A percentile compares a stretch with the other conserved stretches of the same genome.
Conservation (phyloP, 176 grass and related monocot species). For the Cocos nucifera region DNA sequence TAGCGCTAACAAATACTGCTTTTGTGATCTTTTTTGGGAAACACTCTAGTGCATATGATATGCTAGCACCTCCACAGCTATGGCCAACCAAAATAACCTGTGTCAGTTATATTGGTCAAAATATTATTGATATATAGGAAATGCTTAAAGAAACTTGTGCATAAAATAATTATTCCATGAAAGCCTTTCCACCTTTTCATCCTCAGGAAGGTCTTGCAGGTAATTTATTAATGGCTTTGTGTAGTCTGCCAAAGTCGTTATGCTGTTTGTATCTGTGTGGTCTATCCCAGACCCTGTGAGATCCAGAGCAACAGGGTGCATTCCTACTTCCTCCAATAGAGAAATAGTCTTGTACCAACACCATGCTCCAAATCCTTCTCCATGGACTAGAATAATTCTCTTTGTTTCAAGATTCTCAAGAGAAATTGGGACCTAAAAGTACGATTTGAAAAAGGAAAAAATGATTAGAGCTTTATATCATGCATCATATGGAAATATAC, state of each 20-base stretch:
- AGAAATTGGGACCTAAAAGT: constrained; percentile 43
- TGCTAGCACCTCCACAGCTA: constrained; percentile 86
- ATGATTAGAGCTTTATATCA: not conserved
- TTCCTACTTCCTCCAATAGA: constrained; percentile 81
- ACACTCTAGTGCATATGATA: constrained; percentile 72
- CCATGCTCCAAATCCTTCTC: constrained; percentile 99
- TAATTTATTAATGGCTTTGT: constrained; percentile 83
- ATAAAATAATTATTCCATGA: too few species aligned
- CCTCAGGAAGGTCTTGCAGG: constrained; percentile 43
- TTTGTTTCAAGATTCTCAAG: constrained; percentile 91
- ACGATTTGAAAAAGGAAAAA: constrained; percentile 6
- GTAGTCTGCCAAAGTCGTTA: constrained; percentile 77
- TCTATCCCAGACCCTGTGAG: constrained; percentile 90
- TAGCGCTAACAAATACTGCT: constrained; percentile 76
- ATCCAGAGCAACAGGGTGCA: constrained; percentile 77
- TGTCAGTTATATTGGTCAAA: not conserved
- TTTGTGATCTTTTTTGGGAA: constrained; percentile 82
- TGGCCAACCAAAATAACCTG: constrained; percentile 93
- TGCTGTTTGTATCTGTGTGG: constrained; percentile 59
- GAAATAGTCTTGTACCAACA: constrained; percentile 99
- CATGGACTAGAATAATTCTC: constrained; percentile 90
- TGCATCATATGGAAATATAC: constrained; percentile 1
- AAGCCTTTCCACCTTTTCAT: constrained; percentile 39
- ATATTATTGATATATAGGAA: too few species aligned
- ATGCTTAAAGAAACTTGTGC: too few species aligned